These are phyloP conservation scores for Williopsis jadinii DNA, from an alignment of 1,139 yeast species.

Conservation along the genomic window DNA sequence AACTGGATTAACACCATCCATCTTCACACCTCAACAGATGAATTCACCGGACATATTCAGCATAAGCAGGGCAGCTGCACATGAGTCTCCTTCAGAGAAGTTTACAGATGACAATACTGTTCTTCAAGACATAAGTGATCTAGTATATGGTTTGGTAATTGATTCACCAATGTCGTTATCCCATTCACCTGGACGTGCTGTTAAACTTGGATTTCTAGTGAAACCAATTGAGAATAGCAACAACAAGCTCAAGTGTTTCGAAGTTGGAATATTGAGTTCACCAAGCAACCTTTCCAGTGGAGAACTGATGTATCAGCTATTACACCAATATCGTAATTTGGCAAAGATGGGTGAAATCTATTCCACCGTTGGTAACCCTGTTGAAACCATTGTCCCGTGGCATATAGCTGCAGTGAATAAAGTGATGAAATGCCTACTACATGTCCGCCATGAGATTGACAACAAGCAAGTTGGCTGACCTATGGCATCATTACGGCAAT, in stretches of 20 bases:
- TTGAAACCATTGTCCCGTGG: slow-evolving; percentile 60
- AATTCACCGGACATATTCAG: slow-evolving; percentile 35
- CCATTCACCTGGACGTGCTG: slow-evolving; percentile 64
- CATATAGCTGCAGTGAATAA: slow-evolving; percentile 74
- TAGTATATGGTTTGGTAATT: slow-evolving; percentile 58
- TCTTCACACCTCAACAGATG: slow-evolving; percentile 26
- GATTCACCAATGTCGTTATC: slow-evolving; percentile 56
- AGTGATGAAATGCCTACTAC: slow-evolving; percentile 41
- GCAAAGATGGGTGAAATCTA: slow-evolving; percentile 39
- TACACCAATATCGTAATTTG: slow-evolving; percentile 63
- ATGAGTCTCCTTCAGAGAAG: slow-evolving; percentile 18
- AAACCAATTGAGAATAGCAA: slow-evolving; percentile 30
- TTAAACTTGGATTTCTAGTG: slow-evolving; percentile 64
- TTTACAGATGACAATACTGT: slow-evolving; percentile 19
- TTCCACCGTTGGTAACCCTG: slow-evolving; percentile 30
- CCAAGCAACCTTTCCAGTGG: slow-evolving; percentile 53
- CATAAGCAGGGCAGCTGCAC: slow-evolving; percentile 24
- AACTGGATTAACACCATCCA: slow-evolving; percentile 23
- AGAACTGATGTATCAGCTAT: slow-evolving; percentile 49
- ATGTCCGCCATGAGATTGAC: slow-evolving; percentile 28
- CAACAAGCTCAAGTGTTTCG: slow-evolving; percentile 31
- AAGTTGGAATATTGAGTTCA: slow-evolving; percentile 62
- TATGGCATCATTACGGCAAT: no score
- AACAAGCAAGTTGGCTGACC: not conserved
- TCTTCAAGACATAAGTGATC: slow-evolving; percentile 42